phyloP scores from a whole-genome alignment of 192 early-diverging fungal genomes.

The Radiomyces spectabilis region DNA sequence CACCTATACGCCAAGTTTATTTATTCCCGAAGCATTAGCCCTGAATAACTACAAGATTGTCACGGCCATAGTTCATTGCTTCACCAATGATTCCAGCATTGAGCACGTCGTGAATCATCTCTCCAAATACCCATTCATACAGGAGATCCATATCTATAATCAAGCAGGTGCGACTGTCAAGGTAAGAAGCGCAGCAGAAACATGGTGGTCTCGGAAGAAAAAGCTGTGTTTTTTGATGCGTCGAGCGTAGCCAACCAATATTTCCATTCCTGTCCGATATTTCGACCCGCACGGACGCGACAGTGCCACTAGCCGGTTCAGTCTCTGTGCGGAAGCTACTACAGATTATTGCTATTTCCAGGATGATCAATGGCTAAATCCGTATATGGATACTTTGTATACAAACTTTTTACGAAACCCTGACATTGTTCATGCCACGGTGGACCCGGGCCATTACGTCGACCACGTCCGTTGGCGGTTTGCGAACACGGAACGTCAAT shows the following conservation, averaged over 20 bases:
- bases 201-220: no score
- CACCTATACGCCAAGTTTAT: neutral
- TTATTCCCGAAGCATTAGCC: neutral
- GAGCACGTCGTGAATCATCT: conserved; percentile 34
- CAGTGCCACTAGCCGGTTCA: conserved; percentile 28
- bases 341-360: conserved; percentile 49
- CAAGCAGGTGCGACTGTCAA: no score
- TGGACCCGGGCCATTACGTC: conserved; percentile 38
- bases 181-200: no score
- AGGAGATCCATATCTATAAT: conserved; percentile 50
- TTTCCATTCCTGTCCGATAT: no score
- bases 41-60: conserved; percentile 17
- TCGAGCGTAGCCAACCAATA: no score
- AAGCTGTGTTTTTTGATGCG: conserved; percentile 1
- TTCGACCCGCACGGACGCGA: conserved; percentile 37
- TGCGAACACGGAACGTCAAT: conserved; percentile 33
- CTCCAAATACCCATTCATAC: conserved; percentile 46
- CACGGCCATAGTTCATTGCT: conserved; percentile 32
- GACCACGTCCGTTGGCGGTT: conserved; percentile 47
- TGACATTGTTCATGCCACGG: conserved; percentile 41
- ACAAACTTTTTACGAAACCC: conserved; percentile 40
- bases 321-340: conserved; percentile 38
- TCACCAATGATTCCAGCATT: conserved; percentile 15
- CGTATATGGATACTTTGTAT: conserved; percentile 47
- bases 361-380: conserved; percentile 50